These are phyloP conservation scores for Chaetomium strumarium DNA, from an alignment of 2,329 filamentous ascomycete genomes.

Conservation along the genomic window DNA sequence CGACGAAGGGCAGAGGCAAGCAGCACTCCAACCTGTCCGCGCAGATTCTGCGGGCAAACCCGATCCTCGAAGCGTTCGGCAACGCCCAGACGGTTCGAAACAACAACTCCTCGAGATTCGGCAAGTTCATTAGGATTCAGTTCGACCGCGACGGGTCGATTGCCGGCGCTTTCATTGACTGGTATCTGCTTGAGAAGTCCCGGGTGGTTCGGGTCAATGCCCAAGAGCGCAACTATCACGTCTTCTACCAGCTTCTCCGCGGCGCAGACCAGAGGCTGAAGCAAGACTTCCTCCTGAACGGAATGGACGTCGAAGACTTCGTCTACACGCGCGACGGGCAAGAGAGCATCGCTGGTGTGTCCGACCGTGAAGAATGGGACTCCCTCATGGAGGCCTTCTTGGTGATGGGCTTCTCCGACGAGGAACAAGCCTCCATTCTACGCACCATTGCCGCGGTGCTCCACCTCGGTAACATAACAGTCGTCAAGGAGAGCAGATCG, in stretches of 20 bases:
- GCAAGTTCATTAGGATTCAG: slow-evolving; percentile 97
- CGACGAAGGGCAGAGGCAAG: slow-evolving; percentile 51
- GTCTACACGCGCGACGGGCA: slow-evolving; percentile 88
- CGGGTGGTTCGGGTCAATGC: slow-evolving; percentile 82
- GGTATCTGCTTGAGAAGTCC: slow-evolving; percentile 98
- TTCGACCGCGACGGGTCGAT: slow-evolving; percentile 86
- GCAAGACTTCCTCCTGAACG: slow-evolving; percentile 68
- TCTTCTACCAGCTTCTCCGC: slow-evolving; percentile 92
- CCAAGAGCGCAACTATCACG: slow-evolving; percentile 90
- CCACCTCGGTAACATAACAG: slow-evolving; percentile 85
- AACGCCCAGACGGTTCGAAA: slow-evolving; percentile 97
- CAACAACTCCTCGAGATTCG: slow-evolving; percentile 96
- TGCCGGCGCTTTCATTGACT: slow-evolving; percentile 93
- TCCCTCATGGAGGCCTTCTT: slow-evolving; percentile 84
- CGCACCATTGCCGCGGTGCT: slow-evolving; percentile 85
- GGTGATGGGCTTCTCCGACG: slow-evolving; percentile 85
- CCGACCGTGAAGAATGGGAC: slow-evolving; percentile 86
- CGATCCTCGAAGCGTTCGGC: slow-evolving; percentile 94
- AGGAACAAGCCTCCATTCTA: slow-evolving; percentile 77
- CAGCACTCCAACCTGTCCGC: slow-evolving; percentile 81
- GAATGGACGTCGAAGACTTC: slow-evolving; percentile 77
- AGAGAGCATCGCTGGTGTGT: slow-evolving; percentile 83
- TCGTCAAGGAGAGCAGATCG: slow-evolving; percentile 83
- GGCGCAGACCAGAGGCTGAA: slow-evolving; percentile 72
- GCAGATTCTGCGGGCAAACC: slow-evolving; percentile 92